These are phyloP conservation scores for Pseudocercospora fijiensis DNA, from an alignment of 2,329 filamentous ascomycete genomes.

Conservation along the genomic window DNA sequence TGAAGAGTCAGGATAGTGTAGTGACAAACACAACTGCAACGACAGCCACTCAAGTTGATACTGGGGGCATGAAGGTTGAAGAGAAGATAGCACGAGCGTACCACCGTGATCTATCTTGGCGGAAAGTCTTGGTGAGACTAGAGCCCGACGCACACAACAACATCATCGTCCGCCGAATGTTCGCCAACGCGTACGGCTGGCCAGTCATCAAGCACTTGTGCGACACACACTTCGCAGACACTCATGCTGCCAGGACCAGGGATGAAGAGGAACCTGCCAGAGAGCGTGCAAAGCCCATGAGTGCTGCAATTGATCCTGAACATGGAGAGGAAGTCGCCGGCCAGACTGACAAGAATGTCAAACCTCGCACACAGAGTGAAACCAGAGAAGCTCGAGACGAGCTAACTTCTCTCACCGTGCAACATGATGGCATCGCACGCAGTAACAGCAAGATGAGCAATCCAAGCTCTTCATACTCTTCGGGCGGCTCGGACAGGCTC, in stretches of 20 bases:
- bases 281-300: constrained; percentile 65
- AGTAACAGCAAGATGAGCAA: constrained; percentile 27
- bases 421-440: constrained; percentile 32
- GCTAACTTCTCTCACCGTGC: constrained; percentile 41
- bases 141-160: constrained; percentile 99
- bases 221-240: constrained; percentile 88
- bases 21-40: constrained; percentile 10
- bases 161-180: constrained; percentile 93
- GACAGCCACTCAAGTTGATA: constrained; percentile 43
- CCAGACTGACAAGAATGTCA: constrained; percentile 43
- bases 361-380: constrained; percentile 49
- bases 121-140: constrained; percentile 91
- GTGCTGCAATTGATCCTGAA: constrained; percentile 55
- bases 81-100: constrained; percentile 97
- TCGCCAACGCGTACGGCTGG: constrained; percentile 97
- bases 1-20: constrained; percentile 20
- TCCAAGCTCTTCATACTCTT: constrained; percentile 15
- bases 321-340: constrained; percentile 36
- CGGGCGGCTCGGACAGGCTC: constrained; percentile 19
- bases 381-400: constrained; percentile 48
- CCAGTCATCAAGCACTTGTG: constrained; percentile 93
- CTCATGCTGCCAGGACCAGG: constrained; percentile 61
- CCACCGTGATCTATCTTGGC: constrained; percentile 87
- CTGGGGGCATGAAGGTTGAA: constrained; percentile 79
- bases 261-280: constrained; percentile 66